These are phyloP conservation scores for Zygosaccharomyces rouxii DNA, from an alignment of 805 yeast species.

Conservation along the genomic window DNA sequence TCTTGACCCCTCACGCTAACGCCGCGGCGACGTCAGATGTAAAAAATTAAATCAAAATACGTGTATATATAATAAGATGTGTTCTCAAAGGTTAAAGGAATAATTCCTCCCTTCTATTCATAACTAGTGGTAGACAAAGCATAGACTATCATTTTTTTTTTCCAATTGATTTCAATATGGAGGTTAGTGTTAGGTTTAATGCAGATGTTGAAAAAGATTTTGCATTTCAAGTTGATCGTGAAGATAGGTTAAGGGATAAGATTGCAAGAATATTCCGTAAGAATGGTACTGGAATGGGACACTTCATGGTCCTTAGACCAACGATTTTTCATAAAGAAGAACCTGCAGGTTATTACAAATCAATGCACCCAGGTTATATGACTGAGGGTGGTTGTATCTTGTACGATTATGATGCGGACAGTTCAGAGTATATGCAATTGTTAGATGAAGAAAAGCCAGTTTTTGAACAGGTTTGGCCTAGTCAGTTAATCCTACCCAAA, in stretches of 20 bases:
- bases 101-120: neutral
- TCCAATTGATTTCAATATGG: conserved; percentile 22
- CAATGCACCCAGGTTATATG: conserved; percentile 61
- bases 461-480: conserved; percentile 76
- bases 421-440: conserved; percentile 41
- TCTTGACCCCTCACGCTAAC: neutral
- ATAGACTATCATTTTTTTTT: neutral
- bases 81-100: neutral
- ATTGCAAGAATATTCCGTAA: conserved; percentile 49
- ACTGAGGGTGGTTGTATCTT: conserved; percentile 80
- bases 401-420: conserved; percentile 56
- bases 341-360: conserved; percentile 61
- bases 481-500: conserved; percentile 61
- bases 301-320: conserved; percentile 70
- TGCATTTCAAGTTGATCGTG: conserved; percentile 68
- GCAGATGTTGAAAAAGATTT: conserved; percentile 84
- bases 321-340: conserved; percentile 59
- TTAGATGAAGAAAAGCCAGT: conserved; percentile 48
- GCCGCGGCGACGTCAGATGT: conserved; percentile 4
- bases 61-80: conserved; percentile 3
- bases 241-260: conserved; percentile 56
- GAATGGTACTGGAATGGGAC: conserved; percentile 38
- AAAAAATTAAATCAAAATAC: conserved; percentile 6
- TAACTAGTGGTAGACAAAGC: neutral
- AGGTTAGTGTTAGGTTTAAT: conserved; percentile 70